phyloP scores from a whole-genome alignment of 495 filamentous ascomycete genomes.

The Thermochaetoides thermophila region DNA sequence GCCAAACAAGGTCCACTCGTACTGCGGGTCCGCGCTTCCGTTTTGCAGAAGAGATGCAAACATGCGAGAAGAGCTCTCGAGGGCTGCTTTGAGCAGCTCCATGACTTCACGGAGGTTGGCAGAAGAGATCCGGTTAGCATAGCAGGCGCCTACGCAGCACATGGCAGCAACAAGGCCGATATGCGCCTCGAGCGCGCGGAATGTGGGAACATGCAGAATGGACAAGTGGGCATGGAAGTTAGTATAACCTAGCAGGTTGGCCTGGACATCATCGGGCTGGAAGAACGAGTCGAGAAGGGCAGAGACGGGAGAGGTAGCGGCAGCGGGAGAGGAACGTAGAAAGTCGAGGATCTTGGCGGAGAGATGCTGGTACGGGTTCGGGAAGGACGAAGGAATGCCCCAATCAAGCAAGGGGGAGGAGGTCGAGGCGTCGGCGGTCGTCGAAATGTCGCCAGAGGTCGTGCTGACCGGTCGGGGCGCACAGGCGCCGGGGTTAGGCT shows the following conservation, averaged over 20 bases:
- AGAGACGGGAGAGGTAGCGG: slow-evolving; percentile 19
- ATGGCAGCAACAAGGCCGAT: slow-evolving; percentile 46
- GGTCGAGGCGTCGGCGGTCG: slow-evolving; percentile 27
- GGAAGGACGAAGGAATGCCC: slow-evolving; percentile 25
- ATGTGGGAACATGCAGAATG: slow-evolving; percentile 54
- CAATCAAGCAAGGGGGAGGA: slow-evolving; percentile 26
- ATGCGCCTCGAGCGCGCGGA: slow-evolving; percentile 43
- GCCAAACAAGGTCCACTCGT: slow-evolving; percentile 18
- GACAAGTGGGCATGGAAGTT: slow-evolving; percentile 55
- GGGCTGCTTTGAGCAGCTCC: slow-evolving; percentile 34
- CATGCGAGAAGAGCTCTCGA: slow-evolving; percentile 35
- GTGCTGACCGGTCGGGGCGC: slow-evolving; percentile 26
- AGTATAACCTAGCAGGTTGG: slow-evolving; percentile 45
- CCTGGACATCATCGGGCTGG: slow-evolving; percentile 42
- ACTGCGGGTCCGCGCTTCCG: slow-evolving; percentile 17
- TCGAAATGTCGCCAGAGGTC: slow-evolving; percentile 25
- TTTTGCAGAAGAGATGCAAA: slow-evolving; percentile 23
- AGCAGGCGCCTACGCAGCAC: slow-evolving; percentile 53
- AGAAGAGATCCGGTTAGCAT: slow-evolving; percentile 39
- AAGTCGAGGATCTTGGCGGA: slow-evolving; percentile 37
- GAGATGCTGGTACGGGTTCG: slow-evolving; percentile 34
- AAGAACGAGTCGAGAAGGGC: slow-evolving; percentile 35
- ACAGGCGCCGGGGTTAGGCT: slow-evolving; percentile 26
- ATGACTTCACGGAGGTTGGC: slow-evolving; percentile 44
- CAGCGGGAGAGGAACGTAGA: slow-evolving; percentile 35